Percentiles rank a stretch among this genome's conserved stretches.
These are phyloP conservation scores for Malus hybrid DNA, from an alignment of 331 rosid genomes.

Conservation along the genomic window DNA sequence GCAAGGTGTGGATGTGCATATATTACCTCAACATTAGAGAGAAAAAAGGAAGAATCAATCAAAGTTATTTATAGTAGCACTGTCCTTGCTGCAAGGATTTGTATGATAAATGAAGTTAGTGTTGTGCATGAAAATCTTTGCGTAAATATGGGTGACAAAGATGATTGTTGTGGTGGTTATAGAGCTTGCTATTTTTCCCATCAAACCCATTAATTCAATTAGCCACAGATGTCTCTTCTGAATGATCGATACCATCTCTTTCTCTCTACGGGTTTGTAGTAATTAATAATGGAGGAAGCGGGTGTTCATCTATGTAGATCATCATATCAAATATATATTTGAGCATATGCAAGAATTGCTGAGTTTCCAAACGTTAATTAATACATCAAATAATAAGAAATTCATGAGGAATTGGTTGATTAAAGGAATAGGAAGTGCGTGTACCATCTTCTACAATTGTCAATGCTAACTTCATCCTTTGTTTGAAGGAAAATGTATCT, in stretches of 20 bases:
- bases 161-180: not conserved
- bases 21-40: too few relatives aligned
- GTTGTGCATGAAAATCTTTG: not conserved
- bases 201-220: not conserved
- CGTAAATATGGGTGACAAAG: not conserved
- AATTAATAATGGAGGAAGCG: not conserved
- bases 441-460: not conserved
- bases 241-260: not conserved
- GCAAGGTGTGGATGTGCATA: too few relatives aligned
- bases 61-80: not conserved
- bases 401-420: not conserved
- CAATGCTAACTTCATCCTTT: not conserved
- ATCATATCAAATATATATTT: not conserved
- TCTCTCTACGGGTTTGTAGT: not conserved
- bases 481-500: too few relatives aligned
- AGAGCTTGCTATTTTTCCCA: not conserved
- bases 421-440: not conserved
- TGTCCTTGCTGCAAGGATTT: not conserved
- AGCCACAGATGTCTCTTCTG: not conserved
- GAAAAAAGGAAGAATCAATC: too few relatives aligned
- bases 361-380: not conserved
- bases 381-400: not conserved
- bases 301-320: not conserved
- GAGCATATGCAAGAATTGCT: too few relatives aligned
- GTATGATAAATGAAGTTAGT: not conserved